Evolutionary conservation across 768 basidiomycete species (phyloP), one percentile per base, ranked within the genome.

Genomic region (Boletus sensibilis): DNA sequence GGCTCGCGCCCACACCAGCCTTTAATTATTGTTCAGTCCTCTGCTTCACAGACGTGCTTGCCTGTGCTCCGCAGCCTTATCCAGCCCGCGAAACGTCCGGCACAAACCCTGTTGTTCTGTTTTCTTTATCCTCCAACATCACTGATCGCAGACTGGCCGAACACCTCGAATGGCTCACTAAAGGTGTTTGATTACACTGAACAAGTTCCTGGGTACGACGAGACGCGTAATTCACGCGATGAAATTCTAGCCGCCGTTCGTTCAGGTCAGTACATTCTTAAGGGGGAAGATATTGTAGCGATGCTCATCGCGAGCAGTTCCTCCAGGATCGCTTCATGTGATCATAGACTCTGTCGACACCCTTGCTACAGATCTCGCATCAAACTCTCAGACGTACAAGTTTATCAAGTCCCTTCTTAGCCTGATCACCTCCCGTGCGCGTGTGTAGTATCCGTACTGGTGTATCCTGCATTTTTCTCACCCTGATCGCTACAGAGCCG

Each of bases 261-360:
- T 63, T 74, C 75, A 67, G 68, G 72, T 75, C 23, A 50, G 55
- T 53, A 37, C 64, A 48, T 37, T 40, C n/a, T 29, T 13, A 9
- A 18, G 47, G 27, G 41, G 9, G 1, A 18, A 47, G n/a, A 18
- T 16, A 14, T 1, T 7, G 27, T 29, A 13, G 27, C 10, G 31
- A 37, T 37, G 38, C 60, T 64, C 49, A 62, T 50, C 51, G 46
- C 55, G 4, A 45, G 49, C 66, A 80, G 80, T 71, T 44, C 62
- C 76, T 31, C 39, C 75, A 31, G 77, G 78, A 31, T 76, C 85
- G n/a, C 55, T 89, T 29, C 80, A 78, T 58, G 79, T 91, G 23
- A 68, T 88, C 50, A 76, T 94, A 35, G 92, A 94, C 68, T 89
- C 89, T 20, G 70, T 85, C 18, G 86, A 91, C 61, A 86, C 83